Base-by-base conservation (phyloP, 768 basidiomycete genomes). In the Fistulinella prunicolor region DNA sequence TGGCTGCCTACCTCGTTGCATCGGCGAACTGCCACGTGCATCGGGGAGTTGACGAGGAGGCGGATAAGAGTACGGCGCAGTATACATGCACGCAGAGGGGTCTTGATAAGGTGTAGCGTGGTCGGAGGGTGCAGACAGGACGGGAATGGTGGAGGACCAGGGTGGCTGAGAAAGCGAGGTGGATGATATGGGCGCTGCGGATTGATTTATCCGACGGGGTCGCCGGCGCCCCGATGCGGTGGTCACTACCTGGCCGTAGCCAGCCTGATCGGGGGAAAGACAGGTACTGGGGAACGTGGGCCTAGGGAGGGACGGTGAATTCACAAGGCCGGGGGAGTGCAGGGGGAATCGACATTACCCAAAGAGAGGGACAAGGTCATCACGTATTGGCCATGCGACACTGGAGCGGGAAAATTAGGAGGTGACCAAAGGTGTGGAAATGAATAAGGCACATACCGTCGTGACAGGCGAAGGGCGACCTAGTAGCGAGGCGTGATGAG, bases 341-440 rank as follows among this genome's bases (percentile, higher is more conserved):
- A 45, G 21, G 26, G 24, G 23, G 50, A 30, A 29, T 30, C 20
- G 34, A 42, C 60, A 73, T 48, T 68, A 91, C 90, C 91, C 90
- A 67, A 94, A 93, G 34, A 94, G 70, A n/a, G 91, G 90, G 38
- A 92, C 69, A 23, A 94, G 76, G 59, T 92, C 89, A 42, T 92
- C 81, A 39, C 89, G 83, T 58, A 94, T 94, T 8, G 83, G 74
- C 88, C 88, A 94, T 4, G 90, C 91, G 24, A 93, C 90, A 56
- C 91, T 90, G 62, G 17, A 47, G 23, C 40, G 47, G 38, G 26
- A 29, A 50, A 44, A 49, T 57, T 36, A 56, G 53, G 52, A 47
- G 47, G 41, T 28, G 26, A 28, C 19, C 42, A 40, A 41, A 16
- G 12, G 29, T 32, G 37, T 23, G 40, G 36, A 32, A 38, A 60